Evolutionary conservation across 2,329 filamentous ascomycete species (phyloP), one percentile per base, ranked within the genome.

Genomic region (Albophoma yamanashiensis): DNA sequence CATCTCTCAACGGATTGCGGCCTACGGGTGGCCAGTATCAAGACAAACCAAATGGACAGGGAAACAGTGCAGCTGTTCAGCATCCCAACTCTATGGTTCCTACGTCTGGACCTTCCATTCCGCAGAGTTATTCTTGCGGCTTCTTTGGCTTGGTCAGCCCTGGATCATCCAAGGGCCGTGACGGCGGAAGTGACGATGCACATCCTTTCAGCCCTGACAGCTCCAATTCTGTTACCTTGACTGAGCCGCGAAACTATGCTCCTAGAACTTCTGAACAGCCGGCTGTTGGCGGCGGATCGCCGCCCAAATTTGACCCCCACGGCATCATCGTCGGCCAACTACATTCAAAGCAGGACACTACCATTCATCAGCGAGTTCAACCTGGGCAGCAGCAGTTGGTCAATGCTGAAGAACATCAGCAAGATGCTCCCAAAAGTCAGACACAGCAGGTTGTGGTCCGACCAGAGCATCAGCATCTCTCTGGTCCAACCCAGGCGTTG

Each of bases 241-340:
- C 74, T 0, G 76, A 78, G 65, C 76, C 76, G 2, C 73, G 74
- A 59, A 76, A 74, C 66, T 76, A 76, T 61, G 73, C 74, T 1
- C 75, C 76, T 4, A 70, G 73, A 6, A 69, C 70, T 8, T 62
- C 68, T 36, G 69, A 66, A 0, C 64, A 66, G n/a, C 62, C 67
- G 8, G 60, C 64, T 15, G 25, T 64, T 40, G 61, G 63, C 5
- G 64, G 62, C 36, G 64, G 68, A 40, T 71, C 74, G 17, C 75
- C 76, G 14, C 76, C 76, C 4, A 74, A 69, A 27, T 77, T 76
- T 59, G 67, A 69, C n/a, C 59, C 73, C 22, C 63, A 40, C 14
- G 59, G 56, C 4, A 14, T 47, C 14, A 17, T 56, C 20, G 40
- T 6, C 12, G 22, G 22, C 4, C 39, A 39, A 31, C 1, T n/a